Base-by-base conservation (phyloP, 2,329 filamentous ascomycete genomes). In the Xylariales sp. region DNA sequence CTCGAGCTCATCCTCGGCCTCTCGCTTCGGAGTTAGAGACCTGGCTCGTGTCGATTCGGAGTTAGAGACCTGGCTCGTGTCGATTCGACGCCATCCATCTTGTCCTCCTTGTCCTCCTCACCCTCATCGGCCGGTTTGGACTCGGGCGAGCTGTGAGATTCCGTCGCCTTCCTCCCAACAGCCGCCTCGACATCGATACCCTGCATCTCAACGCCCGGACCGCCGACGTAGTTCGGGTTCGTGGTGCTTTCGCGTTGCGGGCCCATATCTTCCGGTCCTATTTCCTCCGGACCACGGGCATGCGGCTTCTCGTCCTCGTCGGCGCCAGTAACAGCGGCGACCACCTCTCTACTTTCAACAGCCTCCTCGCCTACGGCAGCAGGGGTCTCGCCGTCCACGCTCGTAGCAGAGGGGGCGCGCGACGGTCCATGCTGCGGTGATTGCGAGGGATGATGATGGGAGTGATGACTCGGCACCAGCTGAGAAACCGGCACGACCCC, bases 201-300 rank as follows among this genome's bases (percentile, higher is more conserved):
- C 39, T 71, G 69, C 61, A 75, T 71, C 35, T 69, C 66, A n/a
- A 74, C 52, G 27, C 64, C 59, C 37, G 60, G 52, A 35, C 51
- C 45, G 32, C 68, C 60, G 16, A 65, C 56, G 43, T 61, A 60
- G 38, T 58, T 64, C 20, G 61, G 58, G 29, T 60, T 67, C 12
- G 59, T 66, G 40, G 63, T 67, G 39, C 49, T 65, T 16, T 47
- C 44, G 36, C 42, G 50, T 62, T 87, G 90, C 8, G 86, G 82
- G 0, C 93, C 93, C 50, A 88, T 85, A 58, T 98, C 93, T 52
- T 87, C 82, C 45, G 89, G 80, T 4, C 90, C 91, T 38, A 97
- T 85, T 51, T 88, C 76, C 21, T 88, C 80, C 0, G 93, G 93
- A 0, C 91, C 91, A 29, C 88, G 76, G 1, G 86, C 88, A 62